Evolutionary conservation across 225 moss, liverwort and hornwort species (phyloP), one percentile per base, ranked within the genome.

Genomic region (Takakia lepidozioides): DNA sequence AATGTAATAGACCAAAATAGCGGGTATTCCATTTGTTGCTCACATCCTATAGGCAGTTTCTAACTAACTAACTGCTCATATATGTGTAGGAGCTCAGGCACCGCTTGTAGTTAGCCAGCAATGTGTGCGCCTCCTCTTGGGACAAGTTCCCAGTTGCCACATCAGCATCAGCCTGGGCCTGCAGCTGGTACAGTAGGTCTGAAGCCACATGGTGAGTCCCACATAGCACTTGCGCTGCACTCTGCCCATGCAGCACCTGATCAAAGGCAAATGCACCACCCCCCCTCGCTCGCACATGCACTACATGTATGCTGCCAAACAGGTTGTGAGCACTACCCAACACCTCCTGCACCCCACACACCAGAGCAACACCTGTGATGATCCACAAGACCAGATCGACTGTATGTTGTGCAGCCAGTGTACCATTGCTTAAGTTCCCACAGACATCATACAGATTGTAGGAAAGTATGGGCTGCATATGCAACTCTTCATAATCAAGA

Each of bases 321-420:
- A 86, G 50, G 54, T 91, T 91, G 68, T 91, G 90, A 10, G 80
- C 75, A 47, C 86, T 86, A 53, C 86, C 90, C 29, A 91, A 52
- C 51, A 64, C 77, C 58, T 91, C 90, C 86, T 88, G 75, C 43
- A 67, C 20, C 29, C 49, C 25, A 3, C 27, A 46, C 11, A 48
- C 25, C 19, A 48, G 21, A 5, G 10, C 1, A 28, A 10, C 24
- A 48, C 6, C 18, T 21, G n/a, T 8, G 25, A 48, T 48, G 46
- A 37, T 15, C 35, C 43, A 19, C 4, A 48, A 22, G n/a, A 44
- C 5, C 16, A 41, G 10, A 25, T 16, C 18, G 10, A 8, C 26
- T 37, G 25, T 15, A 27, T 14, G 20, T 5, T 1, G 25, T 20
- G 10, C 11, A 28, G 21, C 0, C 3, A 1, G 1, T 3, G 13